These are phyloP conservation scores for Zygotorulaspora florentina DNA, from an alignment of 805 yeast species.

Conservation along the genomic window DNA sequence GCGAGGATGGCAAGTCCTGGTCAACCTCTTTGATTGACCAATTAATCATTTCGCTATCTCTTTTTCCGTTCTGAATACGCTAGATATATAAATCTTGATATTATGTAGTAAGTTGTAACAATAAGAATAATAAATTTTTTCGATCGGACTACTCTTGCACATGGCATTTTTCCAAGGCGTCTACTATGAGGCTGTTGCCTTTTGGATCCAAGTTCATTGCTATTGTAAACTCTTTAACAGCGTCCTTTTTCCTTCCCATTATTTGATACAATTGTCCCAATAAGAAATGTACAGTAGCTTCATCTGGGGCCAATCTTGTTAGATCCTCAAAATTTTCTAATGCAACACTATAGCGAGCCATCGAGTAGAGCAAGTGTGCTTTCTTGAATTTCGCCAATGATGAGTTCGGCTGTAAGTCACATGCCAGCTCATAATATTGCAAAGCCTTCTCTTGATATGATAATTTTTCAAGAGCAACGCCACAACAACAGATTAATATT, in stretches of 20 bases:
- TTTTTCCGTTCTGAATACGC: not conserved
- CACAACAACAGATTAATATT: constrained; percentile 86
- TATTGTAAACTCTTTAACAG: constrained; percentile 78
- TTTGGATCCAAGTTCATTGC: constrained; percentile 92
- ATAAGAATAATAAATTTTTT: not conserved
- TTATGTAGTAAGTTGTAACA: constrained; percentile 9
- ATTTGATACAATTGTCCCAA: constrained; percentile 83
- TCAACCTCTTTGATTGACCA: not conserved
- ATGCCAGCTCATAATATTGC: constrained; percentile 76
- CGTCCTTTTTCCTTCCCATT: constrained; percentile 67
- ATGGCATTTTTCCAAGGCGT: constrained; percentile 62
- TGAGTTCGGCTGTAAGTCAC: constrained; percentile 76
- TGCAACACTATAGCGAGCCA: constrained; percentile 70
- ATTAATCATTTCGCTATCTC: not conserved
- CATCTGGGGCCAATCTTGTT: constrained; percentile 82
- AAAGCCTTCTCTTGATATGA: constrained; percentile 68
- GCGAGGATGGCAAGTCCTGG: not conserved
- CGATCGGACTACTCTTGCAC: constrained; percentile 21
- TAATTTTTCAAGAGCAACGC: constrained; percentile 82
- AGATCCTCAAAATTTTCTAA: constrained; percentile 69
- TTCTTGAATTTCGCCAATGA: constrained; percentile 85
- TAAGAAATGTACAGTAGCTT: constrained; percentile 86
- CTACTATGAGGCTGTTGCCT: constrained; percentile 79
- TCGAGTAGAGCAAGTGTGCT: constrained; percentile 71
- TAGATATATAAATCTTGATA: constrained; percentile 4